A percentile compares a stretch with the other conserved stretches of the same genome.
Evolutionary conservation across 176 grass and related monocot genomes (phyloP).

Genomic region (Panicum miliaceum): DNA sequence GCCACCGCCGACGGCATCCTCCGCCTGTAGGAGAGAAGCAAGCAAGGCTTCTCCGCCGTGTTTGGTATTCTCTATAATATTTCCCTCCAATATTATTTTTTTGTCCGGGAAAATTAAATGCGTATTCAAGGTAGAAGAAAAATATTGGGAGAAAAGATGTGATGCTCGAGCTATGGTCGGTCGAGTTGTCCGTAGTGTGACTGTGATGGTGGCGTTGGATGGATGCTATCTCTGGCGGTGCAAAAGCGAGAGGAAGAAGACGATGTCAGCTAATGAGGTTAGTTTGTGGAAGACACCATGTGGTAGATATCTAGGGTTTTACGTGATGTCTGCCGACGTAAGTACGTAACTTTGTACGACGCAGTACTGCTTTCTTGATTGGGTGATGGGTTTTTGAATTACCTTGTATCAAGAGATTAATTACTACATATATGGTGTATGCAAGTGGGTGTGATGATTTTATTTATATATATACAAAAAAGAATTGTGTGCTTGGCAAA

Average conservation of each 20-base stretch:
- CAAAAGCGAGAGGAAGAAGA: constrained; percentile 34
- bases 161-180: constrained; percentile 65
- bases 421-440: background rate
- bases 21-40: constrained; percentile 37
- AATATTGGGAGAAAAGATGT: constrained; percentile 38
- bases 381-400: constrained; percentile 63
- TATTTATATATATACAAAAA: background rate
- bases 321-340: constrained; percentile 35
- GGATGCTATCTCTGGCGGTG: constrained; percentile 39
- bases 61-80: constrained; percentile 13
- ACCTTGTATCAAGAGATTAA: constrained; percentile 60
- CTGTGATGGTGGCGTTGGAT: constrained; percentile 46
- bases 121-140: constrained; percentile 40
- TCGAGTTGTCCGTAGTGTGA: constrained; percentile 56
- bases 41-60: background rate
- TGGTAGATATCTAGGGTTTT: constrained; percentile 55
- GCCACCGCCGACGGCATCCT: constrained; percentile 41
- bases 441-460: constrained; percentile 23
- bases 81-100: constrained; percentile 59
- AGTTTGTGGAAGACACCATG: constrained; percentile 1
- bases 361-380: constrained; percentile 50
- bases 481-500: background rate
- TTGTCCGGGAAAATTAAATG: constrained; percentile 40
- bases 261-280: constrained; percentile 45
- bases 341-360: background rate